These are phyloP conservation scores for Candida peoriensis DNA, from an alignment of 805 yeast species.

Conservation along the genomic window DNA sequence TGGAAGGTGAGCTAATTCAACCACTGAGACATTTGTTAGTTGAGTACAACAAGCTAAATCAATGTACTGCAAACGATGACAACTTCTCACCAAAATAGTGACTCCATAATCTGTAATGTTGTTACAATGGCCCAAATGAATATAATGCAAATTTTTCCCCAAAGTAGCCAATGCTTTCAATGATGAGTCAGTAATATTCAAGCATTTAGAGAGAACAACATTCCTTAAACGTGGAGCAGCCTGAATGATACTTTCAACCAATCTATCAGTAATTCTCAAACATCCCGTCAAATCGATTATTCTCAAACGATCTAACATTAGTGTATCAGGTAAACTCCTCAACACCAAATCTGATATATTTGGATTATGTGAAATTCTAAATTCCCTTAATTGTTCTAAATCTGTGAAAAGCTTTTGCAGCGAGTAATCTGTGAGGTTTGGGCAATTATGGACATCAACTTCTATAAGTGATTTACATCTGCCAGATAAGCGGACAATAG, in stretches of 20 bases:
- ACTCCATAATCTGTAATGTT: constrained; percentile 90
- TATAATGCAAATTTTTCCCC: constrained; percentile 77
- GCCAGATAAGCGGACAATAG: constrained; percentile 54
- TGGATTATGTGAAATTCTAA: constrained; percentile 70
- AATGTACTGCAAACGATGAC: constrained; percentile 84
- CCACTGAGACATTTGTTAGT: constrained; percentile 76
- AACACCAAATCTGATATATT: constrained; percentile 68
- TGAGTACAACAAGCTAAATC: constrained; percentile 94
- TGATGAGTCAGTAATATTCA: constrained; percentile 78
- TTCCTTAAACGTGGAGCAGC: constrained; percentile 85
- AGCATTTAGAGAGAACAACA: constrained; percentile 85
- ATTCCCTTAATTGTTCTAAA: constrained; percentile 74
- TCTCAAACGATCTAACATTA: constrained; percentile 60
- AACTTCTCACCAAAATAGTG: constrained; percentile 61
- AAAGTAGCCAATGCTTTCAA: constrained; percentile 64
- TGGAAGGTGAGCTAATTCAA: constrained; percentile 71
- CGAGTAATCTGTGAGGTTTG: constrained; percentile 62
- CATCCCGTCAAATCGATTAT: constrained; percentile 85
- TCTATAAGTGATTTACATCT: constrained; percentile 81
- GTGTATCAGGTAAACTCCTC: constrained; percentile 42
- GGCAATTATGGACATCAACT: constrained; percentile 81
- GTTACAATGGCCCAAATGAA: constrained; percentile 92
- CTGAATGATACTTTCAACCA: constrained; percentile 64
- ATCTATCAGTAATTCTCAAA: constrained; percentile 69
- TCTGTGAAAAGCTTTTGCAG: constrained; percentile 52